phyloP scores from a whole-genome alignment of 306 rosid genomes.

The Casuarina glauca region DNA sequence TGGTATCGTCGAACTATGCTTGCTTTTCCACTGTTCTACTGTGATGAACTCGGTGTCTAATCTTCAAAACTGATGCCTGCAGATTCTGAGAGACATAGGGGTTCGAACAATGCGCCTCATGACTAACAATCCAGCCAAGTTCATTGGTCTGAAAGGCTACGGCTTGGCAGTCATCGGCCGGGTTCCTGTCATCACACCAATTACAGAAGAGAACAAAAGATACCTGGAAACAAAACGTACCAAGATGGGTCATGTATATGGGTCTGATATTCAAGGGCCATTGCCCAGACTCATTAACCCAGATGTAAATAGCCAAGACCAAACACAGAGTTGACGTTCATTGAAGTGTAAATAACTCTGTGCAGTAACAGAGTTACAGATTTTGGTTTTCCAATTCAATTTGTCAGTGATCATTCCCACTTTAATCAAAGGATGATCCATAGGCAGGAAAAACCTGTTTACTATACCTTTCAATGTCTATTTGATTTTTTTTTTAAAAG shows the following conservation, averaged over 20 bases:
- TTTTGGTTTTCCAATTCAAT: not conserved
- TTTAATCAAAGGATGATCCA: no score
- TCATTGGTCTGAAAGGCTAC: constrained; percentile 72
- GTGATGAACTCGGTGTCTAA: not conserved
- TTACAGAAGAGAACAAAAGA: constrained; percentile 67
- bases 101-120: constrained; percentile 75
- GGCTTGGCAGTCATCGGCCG: constrained; percentile 80
- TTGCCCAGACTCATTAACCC: constrained; percentile 38
- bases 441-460: no score
- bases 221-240: constrained; percentile 82
- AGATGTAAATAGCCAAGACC: constrained; percentile 30
- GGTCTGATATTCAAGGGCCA: constrained; percentile 64
- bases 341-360: constrained; percentile 4
- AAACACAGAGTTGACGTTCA: not conserved
- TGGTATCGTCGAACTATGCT: not conserved
- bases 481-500: no score
- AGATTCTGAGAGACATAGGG: constrained; percentile 81
- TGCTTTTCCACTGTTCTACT: not conserved
- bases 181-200: constrained; percentile 78
- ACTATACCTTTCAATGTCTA: no score
- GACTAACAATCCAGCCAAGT: constrained; percentile 91
- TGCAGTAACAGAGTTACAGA: not conserved
- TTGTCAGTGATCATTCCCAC: not conserved
- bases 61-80: not conserved
- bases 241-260: constrained; percentile 89